A percentile compares a stretch with the other conserved stretches of the same genome.
These are phyloP conservation scores for Ceriops decandra DNA, from an alignment of 345 rosid genomes.

Conservation along the genomic window DNA sequence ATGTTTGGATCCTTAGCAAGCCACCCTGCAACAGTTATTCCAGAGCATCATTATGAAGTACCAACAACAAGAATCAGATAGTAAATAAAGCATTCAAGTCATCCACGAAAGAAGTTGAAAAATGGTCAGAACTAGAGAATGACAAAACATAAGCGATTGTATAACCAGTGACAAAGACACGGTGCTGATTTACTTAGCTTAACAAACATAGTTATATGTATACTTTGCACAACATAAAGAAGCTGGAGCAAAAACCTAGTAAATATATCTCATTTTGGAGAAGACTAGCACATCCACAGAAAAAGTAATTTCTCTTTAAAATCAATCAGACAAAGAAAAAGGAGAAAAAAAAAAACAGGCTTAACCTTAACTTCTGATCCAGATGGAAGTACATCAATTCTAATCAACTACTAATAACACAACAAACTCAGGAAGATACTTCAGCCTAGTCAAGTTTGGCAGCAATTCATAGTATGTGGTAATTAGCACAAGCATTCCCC, in stretches of 20 bases:
- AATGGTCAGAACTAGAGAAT: not conserved
- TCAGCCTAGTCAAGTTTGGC: not conserved
- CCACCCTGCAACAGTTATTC: slow-evolving; percentile 60
- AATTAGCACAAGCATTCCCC: too few species aligned
- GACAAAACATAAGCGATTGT: not conserved
- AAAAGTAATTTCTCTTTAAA: not conserved
- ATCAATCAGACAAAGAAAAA: not conserved
- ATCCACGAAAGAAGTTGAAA: not conserved
- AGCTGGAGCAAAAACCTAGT: not conserved
- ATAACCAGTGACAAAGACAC: not conserved
- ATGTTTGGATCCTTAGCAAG: slow-evolving; percentile 81
- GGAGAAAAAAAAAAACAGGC: not conserved
- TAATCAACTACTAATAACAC: not conserved
- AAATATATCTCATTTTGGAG: not conserved
- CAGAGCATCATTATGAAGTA: slow-evolving; percentile 13
- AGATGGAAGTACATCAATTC: not conserved
- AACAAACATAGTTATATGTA: too few species aligned
- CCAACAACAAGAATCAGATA: not conserved
- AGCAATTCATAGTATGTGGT: not conserved
- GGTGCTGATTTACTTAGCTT: not conserved
- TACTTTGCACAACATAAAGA: too few species aligned
- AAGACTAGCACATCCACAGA: not conserved
- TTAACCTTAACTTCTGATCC: not conserved
- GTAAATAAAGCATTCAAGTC: not conserved
- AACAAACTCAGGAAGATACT: not conserved